phyloP scores from a whole-genome alignment of 257 asterid genomes.

The Gynochthodes officinalis region DNA sequence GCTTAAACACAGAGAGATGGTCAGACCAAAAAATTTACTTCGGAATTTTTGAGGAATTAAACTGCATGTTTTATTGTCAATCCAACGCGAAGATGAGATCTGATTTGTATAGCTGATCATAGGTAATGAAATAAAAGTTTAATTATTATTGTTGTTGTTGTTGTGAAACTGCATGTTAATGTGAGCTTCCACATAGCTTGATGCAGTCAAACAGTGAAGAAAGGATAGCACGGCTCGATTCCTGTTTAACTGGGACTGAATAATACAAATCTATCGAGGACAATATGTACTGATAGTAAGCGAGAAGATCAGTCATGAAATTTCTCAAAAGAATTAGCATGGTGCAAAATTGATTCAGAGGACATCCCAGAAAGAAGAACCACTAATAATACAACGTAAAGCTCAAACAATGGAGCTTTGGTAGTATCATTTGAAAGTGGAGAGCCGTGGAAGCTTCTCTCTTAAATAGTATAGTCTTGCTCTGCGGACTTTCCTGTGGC shows the following conservation, averaged over 20 bases:
- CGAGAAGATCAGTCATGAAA: neutral
- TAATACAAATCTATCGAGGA: neutral
- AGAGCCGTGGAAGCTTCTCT: constrained; percentile 92
- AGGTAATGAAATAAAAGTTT: too few species aligned
- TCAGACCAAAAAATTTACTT: too few species aligned
- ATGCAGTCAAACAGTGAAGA: neutral
- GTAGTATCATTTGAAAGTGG: constrained; percentile 69
- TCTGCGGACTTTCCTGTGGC: constrained; percentile 85
- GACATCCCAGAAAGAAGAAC: neutral
- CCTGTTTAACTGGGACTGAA: neutral
- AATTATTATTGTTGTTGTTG: too few species aligned
- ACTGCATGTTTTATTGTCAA: too few species aligned
- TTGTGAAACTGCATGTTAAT: neutral
- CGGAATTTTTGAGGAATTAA: too few species aligned
- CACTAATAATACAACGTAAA: neutral
- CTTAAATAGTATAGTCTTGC: constrained; percentile 84
- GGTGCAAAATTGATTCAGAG: neutral
- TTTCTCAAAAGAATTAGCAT: neutral
- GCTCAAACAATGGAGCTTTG: constrained; percentile 8
- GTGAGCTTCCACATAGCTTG: neutral
- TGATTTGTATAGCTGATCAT: too few species aligned
- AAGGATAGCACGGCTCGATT: neutral
- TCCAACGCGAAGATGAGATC: too few species aligned
- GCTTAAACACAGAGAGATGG: too few species aligned
- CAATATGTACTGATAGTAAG: neutral